Evolutionary conservation across 2,329 filamentous ascomycete genomes (phyloP).

Genomic region (Stachybotrys chartarum): DNA sequence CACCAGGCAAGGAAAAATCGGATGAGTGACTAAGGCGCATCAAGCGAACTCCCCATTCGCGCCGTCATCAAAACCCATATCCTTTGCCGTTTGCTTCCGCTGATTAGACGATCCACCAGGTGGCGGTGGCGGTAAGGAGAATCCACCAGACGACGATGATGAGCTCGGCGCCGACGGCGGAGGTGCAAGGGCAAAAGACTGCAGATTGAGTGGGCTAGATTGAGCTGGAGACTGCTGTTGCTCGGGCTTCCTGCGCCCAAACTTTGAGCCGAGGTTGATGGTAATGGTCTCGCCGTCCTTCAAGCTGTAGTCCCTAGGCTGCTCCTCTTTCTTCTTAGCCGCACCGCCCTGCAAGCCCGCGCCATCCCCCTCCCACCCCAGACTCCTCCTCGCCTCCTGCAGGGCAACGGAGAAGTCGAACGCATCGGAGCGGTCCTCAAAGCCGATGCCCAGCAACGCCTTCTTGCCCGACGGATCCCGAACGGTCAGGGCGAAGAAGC

Average conservation of each 20-base stretch:
- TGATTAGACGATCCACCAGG: constrained; percentile 19
- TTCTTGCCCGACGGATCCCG: constrained; percentile 69
- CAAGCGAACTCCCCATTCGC: constrained; percentile 78
- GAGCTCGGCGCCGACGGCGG: constrained; percentile 44
- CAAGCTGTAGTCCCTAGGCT: constrained; percentile 64
- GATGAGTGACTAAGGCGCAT: not conserved
- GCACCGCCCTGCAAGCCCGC: constrained; percentile 20
- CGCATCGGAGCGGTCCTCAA: constrained; percentile 78
- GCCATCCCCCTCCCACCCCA: constrained; percentile 48
- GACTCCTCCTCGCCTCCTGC: constrained; percentile 66
- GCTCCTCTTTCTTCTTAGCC: constrained; percentile 28
- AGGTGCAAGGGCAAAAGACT: constrained; percentile 67
- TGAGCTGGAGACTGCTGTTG: constrained; percentile 6
- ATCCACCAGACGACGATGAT: constrained; percentile 26
- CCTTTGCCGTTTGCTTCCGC: constrained; percentile 50
- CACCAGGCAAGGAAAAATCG: not conserved
- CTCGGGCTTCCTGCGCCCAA: constrained; percentile 39
- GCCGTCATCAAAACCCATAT: constrained; percentile 79
- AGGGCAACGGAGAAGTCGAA: constrained; percentile 79
- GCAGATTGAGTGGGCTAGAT: constrained; percentile 24
- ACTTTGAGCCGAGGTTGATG: constrained; percentile 58
- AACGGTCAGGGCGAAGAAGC: constrained; percentile 80
- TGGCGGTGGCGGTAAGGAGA: constrained; percentile 61
- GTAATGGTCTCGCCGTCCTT: constrained; percentile 89
- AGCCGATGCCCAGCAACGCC: constrained; percentile 76